Conservation (phyloP, 768 basidiomycete genomes). For the Amanita phalloides region DNA sequence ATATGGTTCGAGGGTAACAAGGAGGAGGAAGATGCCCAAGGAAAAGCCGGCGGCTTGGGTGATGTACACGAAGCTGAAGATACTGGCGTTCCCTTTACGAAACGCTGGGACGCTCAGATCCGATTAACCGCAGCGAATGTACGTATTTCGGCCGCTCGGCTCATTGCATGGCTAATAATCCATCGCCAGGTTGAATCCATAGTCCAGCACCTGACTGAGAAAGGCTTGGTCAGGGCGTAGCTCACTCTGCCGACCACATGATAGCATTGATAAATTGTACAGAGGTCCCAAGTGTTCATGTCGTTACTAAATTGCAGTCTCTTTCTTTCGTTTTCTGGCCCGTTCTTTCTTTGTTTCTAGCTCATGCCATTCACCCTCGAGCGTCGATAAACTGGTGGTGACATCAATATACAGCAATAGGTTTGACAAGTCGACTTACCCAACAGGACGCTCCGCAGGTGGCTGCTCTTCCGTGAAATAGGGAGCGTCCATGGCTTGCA, state of each 20-base stretch:
- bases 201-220: slow-evolving; percentile 71
- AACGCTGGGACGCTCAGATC: slow-evolving; percentile 94
- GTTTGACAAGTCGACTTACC: slow-evolving; percentile 39
- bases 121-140: slow-evolving; percentile 82
- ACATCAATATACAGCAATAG: background rate
- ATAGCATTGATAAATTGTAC: slow-evolving; percentile 18
- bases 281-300: slow-evolving; percentile 8
- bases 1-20: slow-evolving; percentile 86
- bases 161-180: slow-evolving; percentile 6
- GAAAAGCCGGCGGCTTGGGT: slow-evolving; percentile 88
- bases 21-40: slow-evolving; percentile 89
- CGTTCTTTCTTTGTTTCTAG: slow-evolving; percentile 90
- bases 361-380: slow-evolving; percentile 98
- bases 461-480: slow-evolving; percentile 86
- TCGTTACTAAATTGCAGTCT: slow-evolving; percentile 27
- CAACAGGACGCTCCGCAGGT: slow-evolving; percentile 55
- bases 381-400: slow-evolving; percentile 48
- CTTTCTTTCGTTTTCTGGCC: slow-evolving; percentile 67
- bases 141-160: slow-evolving; percentile 14
- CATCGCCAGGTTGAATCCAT: slow-evolving; percentile 65
- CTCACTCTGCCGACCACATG: slow-evolving; percentile 14
- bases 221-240: slow-evolving; percentile 42
- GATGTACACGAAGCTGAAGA: slow-evolving; percentile 84
- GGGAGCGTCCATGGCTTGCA: slow-evolving; percentile 66
- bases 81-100: slow-evolving; percentile 82